These are phyloP conservation scores for Malus sieversii DNA, from an alignment of 306 rosid genomes.

Conservation along the genomic window DNA sequence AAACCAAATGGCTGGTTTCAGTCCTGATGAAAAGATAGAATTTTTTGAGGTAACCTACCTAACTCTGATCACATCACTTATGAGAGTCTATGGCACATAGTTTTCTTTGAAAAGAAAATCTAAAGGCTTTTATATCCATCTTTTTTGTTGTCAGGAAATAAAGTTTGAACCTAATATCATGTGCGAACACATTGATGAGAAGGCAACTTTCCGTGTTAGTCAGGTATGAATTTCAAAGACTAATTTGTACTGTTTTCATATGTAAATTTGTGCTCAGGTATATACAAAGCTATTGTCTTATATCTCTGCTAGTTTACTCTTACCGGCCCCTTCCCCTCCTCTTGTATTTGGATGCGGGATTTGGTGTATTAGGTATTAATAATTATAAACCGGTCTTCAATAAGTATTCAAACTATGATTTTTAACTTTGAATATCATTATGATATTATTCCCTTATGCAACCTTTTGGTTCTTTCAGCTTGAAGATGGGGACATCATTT, in stretches of 20 bases:
- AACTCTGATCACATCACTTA: neutral
- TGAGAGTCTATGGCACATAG: neutral
- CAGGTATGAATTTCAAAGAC: slow-evolving; percentile 42
- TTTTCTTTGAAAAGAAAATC: neutral
- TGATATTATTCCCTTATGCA: neutral
- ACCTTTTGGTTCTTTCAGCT: slow-evolving; percentile 43
- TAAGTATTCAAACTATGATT: neutral
- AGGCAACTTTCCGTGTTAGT: slow-evolving; percentile 44
- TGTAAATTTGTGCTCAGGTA: neutral
- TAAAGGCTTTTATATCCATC: neutral
- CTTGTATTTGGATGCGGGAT: neutral
- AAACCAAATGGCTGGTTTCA: slow-evolving; percentile 77
- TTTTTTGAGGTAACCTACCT: slow-evolving; percentile 49
- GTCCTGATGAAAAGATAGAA: slow-evolving; percentile 65
- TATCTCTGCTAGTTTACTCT: neutral
- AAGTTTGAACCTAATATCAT: slow-evolving; percentile 74
- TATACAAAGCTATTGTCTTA: neutral
- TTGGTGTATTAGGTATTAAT: neutral
- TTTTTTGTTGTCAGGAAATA: slow-evolving; percentile 51
- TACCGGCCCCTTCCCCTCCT: neutral
- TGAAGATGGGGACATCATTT: slow-evolving; percentile 92
- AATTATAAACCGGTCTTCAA: neutral
- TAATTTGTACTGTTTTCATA: neutral
- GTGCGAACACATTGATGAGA: slow-evolving; percentile 72
- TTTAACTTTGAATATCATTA: neutral